Base-by-base conservation (phyloP, 2,329 filamentous ascomycete species). In the Neonectria ditissima region DNA sequence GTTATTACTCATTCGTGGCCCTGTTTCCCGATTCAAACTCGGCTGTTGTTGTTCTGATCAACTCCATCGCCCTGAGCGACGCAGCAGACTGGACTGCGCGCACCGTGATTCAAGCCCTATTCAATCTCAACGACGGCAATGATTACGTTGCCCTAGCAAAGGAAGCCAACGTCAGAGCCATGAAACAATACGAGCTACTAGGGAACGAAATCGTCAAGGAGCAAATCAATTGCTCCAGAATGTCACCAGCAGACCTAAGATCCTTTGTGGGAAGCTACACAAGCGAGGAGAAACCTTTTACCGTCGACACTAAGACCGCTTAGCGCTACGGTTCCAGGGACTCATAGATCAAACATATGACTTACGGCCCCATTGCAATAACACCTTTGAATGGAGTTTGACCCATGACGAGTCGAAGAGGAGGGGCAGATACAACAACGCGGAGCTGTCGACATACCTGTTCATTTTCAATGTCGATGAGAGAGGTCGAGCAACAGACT, bases 71-170 rank as follows among this genome's bases (percentile, higher is more conserved):
- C 4, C 44, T 63, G 2, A 64, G 39, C 34, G 67, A 69, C 48
- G 57, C 62, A 10, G 39, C 62, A 6, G 66, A 67, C 28, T 69
- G 65, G 65, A 65, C 65, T 24, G 55, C 52, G 2, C 62, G 59
- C 18, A 20, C 53, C 6, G 18, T 65, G 13, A 56, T 60, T 3
- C 32, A 58, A n/a, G 39, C 65, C 1, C 28, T 67, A 4, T 50
- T 63, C 18, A 52, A 50, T 8, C 28, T 55, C 14, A n/a, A 28
- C 1, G 26, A 48, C 28, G 18, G 18, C 5, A 18, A 58, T 1
- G 16, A 65, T 30, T 62, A 62, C 30, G 55, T 63, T 34, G 11
- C n/a, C 4, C 14, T 56, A 16, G 54, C 54, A 14, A 32, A 44
- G 16, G 32, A 55, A 24, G 51, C 32, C 7, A 55, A 44, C 7